Base-by-base conservation (phyloP, 306 rosid genomes). In the Myrica gale region DNA sequence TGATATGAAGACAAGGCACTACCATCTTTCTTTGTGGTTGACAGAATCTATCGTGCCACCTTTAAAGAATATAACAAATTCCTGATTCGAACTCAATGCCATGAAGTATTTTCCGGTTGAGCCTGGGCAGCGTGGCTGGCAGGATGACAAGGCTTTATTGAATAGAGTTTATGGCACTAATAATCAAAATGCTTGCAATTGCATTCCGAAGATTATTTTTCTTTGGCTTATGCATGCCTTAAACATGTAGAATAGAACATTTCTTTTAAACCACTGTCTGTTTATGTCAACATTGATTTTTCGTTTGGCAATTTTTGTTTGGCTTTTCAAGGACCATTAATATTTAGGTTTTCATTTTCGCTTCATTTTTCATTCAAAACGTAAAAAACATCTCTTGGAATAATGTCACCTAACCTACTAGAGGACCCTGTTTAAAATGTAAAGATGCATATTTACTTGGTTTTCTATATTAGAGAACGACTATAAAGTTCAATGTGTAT, bases 141-240 rank as follows among this genome's bases (percentile, higher is more conserved):
- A 50, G 12, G 53, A 19, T 71, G 60, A 17, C 20, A 51, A 47
- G 75, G 69, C 72, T 56, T 69, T 71, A 46, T 74, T 79, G 62
- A 71, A 56, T 73, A 57, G 73, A 55, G 52, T 48, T 63, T 55
- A 58, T 16, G 66, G 75, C 39, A 69, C 69, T 51, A 66, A 51
- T 50, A 17, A 68, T 61, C 73, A 32, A n/a, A 47, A 75, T 43
- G 42, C 80, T 41, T 77, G 72, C 17, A 53, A 47, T 66, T 4
- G 10, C 53, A 32, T 32, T 48, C 53, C 2, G 13, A 0, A 48
- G 53, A 2, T 11, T 9, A 48, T 48, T 11, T 17, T 32, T 17
- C 16, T 65, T 48, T 16, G 50, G 6, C 21, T 41, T 66, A 6
- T 63, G 47, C 47, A 15, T 63, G 23, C 47, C 41, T 63, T 41